These are phyloP conservation scores for Gracilaria caudata DNA, from an alignment of 23 red algal species.

Conservation along the genomic window DNA sequence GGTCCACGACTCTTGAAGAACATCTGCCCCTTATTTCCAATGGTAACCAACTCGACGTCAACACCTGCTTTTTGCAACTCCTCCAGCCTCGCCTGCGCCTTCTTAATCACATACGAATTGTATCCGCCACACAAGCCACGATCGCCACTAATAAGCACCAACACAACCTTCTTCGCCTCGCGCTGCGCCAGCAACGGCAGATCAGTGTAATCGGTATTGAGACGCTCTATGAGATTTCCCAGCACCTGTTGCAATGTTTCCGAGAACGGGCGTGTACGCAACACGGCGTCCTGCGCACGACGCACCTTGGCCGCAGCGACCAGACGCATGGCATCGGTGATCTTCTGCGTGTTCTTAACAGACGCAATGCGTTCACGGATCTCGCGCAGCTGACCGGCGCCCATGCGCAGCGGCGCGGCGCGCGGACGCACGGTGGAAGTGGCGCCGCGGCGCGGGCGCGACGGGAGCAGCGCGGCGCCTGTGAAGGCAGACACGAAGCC, in stretches of 20 bases:
- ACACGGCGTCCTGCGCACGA: constrained; percentile 97
- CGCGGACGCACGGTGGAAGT: constrained; percentile 36
- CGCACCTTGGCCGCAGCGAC: constrained; percentile 99
- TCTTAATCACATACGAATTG: constrained; percentile 92
- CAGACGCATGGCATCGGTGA: constrained; percentile 97
- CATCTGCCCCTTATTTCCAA: constrained; percentile 87
- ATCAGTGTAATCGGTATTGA: constrained; percentile 86
- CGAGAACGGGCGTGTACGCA: constrained; percentile 95
- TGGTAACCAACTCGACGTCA: constrained; percentile 80
- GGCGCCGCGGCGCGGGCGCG: neutral
- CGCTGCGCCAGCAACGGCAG: constrained; percentile 89
- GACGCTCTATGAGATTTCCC: constrained; percentile 86
- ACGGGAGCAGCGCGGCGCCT: constrained; percentile 37
- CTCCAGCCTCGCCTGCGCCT: constrained; percentile 64
- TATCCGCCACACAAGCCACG: constrained; percentile 97
- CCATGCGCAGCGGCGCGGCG: constrained; percentile 44
- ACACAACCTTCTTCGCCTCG: constrained; percentile 75
- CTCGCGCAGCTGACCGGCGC: constrained; percentile 75
- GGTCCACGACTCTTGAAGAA: constrained; percentile 78
- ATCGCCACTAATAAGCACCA: constrained; percentile 90
- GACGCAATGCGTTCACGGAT: constrained; percentile 85
- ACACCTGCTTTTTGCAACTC: constrained; percentile 77
- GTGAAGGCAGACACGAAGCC: constrained; percentile 63
- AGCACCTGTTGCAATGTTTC: constrained; percentile 98
- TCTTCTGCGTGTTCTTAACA: constrained; percentile 99